Evolutionary conservation across 2,329 filamentous ascomycete genomes (phyloP).

Genomic region (Chaetoscypha palmicola): DNA sequence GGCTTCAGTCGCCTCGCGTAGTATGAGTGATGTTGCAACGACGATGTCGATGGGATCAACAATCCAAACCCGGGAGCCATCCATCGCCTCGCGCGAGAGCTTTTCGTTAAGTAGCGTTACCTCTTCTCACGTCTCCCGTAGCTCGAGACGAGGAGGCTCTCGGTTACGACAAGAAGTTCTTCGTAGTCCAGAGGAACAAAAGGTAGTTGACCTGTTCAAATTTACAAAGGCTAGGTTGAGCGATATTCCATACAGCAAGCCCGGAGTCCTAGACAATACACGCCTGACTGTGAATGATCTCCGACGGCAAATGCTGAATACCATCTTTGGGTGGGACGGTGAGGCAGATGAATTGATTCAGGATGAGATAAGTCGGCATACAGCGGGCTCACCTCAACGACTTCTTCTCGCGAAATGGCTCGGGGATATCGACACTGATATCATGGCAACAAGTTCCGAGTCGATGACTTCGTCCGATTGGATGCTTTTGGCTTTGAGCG

Average conservation of each 20-base stretch:
- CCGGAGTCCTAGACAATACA: constrained; percentile 48
- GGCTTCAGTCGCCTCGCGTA: constrained; percentile 46
- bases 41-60: constrained; percentile 63
- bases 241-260: constrained; percentile 74
- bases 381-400: constrained; percentile 64
- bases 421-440: constrained; percentile 73
- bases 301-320: constrained; percentile 81
- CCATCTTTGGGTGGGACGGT: constrained; percentile 91
- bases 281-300: constrained; percentile 71
- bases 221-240: constrained; percentile 73
- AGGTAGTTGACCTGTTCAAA: constrained; percentile 74
- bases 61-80: constrained; percentile 32
- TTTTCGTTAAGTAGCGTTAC: constrained; percentile 49
- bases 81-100: constrained; percentile 38
- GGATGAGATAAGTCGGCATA: constrained; percentile 75
- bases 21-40: constrained; percentile 53
- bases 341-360: constrained; percentile 74
- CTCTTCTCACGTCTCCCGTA: constrained; percentile 35
- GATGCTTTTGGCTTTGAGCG: constrained; percentile 90
- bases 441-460: constrained; percentile 72
- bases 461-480: constrained; percentile 92
- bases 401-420: constrained; percentile 91
- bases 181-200: constrained; percentile 67
- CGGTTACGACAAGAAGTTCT: constrained; percentile 74
- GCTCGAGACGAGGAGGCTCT: constrained; percentile 48